Percentiles rank a stretch among this genome's conserved stretches.
Conservation (phyloP, 768 basidiomycete genomes). For the Pisolithus albus region DNA sequence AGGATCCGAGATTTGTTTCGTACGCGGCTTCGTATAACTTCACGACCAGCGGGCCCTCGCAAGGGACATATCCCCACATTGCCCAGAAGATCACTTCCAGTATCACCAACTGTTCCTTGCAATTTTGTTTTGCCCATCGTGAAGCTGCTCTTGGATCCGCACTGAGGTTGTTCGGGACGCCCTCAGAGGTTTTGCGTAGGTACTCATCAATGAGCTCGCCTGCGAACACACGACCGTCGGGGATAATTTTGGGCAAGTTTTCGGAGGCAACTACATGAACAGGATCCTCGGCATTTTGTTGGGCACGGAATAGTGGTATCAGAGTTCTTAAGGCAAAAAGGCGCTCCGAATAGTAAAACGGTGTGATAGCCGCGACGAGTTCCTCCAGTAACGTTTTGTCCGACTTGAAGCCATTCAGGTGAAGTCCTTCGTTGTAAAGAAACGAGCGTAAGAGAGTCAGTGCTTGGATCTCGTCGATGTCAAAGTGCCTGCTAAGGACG, state of each 20-base stretch:
- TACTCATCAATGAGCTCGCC: conserved; percentile 56
- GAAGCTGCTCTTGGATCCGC: conserved; percentile 53
- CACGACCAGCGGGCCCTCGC: conserved; percentile 56
- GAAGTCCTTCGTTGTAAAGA: conserved; percentile 69
- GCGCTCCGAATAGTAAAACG: conserved; percentile 79
- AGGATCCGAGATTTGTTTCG: conserved; percentile 54
- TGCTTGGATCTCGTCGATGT: conserved; percentile 78
- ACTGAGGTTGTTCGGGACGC: conserved; percentile 38
- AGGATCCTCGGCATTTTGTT: conserved; percentile 49
- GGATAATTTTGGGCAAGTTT: conserved; percentile 53
- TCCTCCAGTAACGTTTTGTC: conserved; percentile 29
- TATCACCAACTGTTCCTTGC: conserved; percentile 70
- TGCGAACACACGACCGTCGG: conserved; percentile 60
- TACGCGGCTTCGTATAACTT: conserved; percentile 62
- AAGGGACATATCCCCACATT: conserved; percentile 70
- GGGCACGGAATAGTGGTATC: conserved; percentile 69
- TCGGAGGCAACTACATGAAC: conserved; percentile 48
- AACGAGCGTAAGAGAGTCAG: conserved; percentile 70
- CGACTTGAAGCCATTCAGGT: conserved; percentile 40
- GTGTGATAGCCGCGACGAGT: conserved; percentile 59
- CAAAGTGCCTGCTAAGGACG: conserved; percentile 65
- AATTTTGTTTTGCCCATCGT: conserved; percentile 68
- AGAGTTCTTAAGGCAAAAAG: conserved; percentile 63
- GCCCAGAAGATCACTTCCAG: conserved; percentile 87
- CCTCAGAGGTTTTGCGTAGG: conserved; percentile 40